phyloP scores from a whole-genome alignment of 768 basidiomycete species.

The Naganishia randhawae region DNA sequence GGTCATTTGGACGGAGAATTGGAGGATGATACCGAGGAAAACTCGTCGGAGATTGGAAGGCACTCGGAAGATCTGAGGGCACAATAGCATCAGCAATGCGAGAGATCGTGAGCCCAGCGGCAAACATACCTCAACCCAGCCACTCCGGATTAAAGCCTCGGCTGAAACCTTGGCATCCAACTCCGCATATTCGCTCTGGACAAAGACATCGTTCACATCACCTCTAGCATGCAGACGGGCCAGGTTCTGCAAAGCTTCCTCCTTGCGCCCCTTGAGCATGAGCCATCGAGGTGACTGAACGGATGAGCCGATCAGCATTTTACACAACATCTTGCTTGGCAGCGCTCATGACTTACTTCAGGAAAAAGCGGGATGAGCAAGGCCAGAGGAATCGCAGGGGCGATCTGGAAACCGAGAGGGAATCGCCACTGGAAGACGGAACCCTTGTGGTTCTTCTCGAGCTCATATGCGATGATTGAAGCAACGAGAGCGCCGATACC shows the following conservation, averaged over 20 bases:
- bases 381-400: conserved; percentile 57
- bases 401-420: conserved; percentile 53
- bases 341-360: conserved; percentile 45
- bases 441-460: conserved; percentile 34
- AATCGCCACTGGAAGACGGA: conserved; percentile 55
- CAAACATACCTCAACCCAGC: conserved; percentile 13
- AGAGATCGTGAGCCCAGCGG: conserved; percentile 39
- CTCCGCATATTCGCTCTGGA: conserved; percentile 51
- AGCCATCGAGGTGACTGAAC: conserved; percentile 56
- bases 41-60: conserved; percentile 34
- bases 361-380: conserved; percentile 58
- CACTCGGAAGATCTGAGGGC: conserved; percentile 53
- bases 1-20: conserved; percentile 63
- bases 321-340: neutral
- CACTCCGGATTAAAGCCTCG: conserved; percentile 1
- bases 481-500: conserved; percentile 55
- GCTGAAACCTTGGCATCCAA: conserved; percentile 12
- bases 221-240: conserved; percentile 60
- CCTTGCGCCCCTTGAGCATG: conserved; percentile 57
- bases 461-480: conserved; percentile 54
- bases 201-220: conserved; percentile 56
- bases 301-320: conserved; percentile 25
- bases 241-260: conserved; percentile 54
- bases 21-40: conserved; percentile 51
- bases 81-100: conserved; percentile 51